Evolutionary conservation across 2,329 filamentous ascomycete genomes (phyloP).

Genomic region (Botryotinia convoluta): DNA sequence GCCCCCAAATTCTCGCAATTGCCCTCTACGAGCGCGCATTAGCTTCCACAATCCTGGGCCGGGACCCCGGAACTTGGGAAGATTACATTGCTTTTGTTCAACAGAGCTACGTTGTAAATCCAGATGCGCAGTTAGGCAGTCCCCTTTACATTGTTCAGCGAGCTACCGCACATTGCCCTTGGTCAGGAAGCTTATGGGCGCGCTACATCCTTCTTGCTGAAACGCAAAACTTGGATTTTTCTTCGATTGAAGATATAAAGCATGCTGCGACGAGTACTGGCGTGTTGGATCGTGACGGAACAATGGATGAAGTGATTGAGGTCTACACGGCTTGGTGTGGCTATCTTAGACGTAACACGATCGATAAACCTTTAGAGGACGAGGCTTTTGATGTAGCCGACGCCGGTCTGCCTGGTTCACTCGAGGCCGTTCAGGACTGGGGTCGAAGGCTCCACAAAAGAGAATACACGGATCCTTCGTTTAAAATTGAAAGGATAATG

Average conservation of each 20-base stretch:
- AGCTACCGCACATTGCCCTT: conserved; percentile 86
- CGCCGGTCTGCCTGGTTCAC: conserved; percentile 78
- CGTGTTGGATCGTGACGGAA: conserved; percentile 75
- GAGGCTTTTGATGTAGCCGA: conserved; percentile 89
- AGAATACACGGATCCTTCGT: conserved; percentile 78
- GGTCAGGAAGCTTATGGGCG: conserved; percentile 89
- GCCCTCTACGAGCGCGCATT: conserved; percentile 79
- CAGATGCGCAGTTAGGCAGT: conserved; percentile 43
- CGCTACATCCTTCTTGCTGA: conserved; percentile 84
- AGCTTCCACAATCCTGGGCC: conserved; percentile 59
- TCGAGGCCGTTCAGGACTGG: conserved; percentile 78
- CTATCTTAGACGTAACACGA: conserved; percentile 82
- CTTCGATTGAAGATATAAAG: conserved; percentile 84
- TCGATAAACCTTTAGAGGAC: conserved; percentile 68
- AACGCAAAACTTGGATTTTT: conserved; percentile 70
- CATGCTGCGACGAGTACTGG: conserved; percentile 86
- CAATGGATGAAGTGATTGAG: conserved; percentile 79
- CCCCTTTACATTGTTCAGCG: conserved; percentile 73
- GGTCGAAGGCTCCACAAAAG: conserved; percentile 70
- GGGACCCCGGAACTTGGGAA: conserved; percentile 75
- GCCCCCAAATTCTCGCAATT: conserved; percentile 52
- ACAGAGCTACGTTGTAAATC: conserved; percentile 29
- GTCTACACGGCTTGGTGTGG: conserved; percentile 95
- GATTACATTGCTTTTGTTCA: conserved; percentile 55
- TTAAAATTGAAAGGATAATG: conserved; percentile 84